Conservation (phyloP, 352 stramenopile genomes). For the Phytophthora agathidicida region DNA sequence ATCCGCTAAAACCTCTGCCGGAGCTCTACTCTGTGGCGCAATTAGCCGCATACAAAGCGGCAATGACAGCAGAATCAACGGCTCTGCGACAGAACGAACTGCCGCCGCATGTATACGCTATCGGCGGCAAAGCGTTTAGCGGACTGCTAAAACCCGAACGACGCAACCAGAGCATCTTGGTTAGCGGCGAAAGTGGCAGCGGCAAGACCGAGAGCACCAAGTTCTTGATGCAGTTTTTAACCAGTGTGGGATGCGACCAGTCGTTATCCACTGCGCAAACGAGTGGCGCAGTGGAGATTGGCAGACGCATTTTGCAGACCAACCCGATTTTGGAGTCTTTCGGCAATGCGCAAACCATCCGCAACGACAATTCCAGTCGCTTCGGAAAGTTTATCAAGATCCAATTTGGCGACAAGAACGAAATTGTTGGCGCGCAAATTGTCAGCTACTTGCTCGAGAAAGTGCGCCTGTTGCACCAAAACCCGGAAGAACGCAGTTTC, state of each 20-base stretch:
- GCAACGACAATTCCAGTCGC: conserved; percentile 96
- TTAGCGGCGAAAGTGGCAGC: conserved; percentile 92
- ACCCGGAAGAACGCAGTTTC: conserved; percentile 92
- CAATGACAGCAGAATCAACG: conserved; percentile 34
- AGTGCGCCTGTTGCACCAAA: conserved; percentile 94
- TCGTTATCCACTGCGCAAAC: conserved; percentile 17
- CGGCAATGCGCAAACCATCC: conserved; percentile 96
- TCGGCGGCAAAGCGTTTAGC: conserved; percentile 87
- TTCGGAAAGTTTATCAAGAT: conserved; percentile 98
- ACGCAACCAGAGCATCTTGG: conserved; percentile 93
- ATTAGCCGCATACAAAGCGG: conserved; percentile 72
- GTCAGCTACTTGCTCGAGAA: conserved; percentile 98
- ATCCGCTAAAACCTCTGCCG: conserved; percentile 79
- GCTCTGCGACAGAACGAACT: conserved; percentile 14
- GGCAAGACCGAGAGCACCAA: conserved; percentile 97
- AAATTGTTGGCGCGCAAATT: conserved; percentile 93
- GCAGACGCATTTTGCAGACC: conserved; percentile 92
- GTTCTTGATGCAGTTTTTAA: conserved; percentile 96
- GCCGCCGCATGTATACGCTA: conserved; percentile 91
- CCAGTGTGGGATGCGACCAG: conserved; percentile 75
- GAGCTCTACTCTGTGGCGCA: conserved; percentile 60
- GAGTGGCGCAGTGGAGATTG: conserved; percentile 72
- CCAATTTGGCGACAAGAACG: conserved; percentile 80
- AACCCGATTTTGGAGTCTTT: conserved; percentile 98
- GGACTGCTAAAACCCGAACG: conserved; percentile 60